phyloP scores from a whole-genome alignment of 164 flowering plant genomes.

The Euptelea pleiosperma region DNA sequence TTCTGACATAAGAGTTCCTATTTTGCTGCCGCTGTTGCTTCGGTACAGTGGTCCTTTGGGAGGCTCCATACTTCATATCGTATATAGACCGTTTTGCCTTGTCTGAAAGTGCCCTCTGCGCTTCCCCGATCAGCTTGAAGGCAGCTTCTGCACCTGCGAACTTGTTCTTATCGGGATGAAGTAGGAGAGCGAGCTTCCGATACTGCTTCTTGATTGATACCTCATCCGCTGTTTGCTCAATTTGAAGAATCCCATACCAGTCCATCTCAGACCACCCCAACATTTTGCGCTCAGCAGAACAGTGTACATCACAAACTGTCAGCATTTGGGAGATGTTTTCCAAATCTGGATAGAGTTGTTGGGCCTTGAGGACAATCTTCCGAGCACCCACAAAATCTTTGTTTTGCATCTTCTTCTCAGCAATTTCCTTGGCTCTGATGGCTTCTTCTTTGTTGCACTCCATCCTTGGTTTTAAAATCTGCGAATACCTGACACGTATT shows the following conservation, averaged over 20 bases:
- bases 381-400: constrained; percentile 72
- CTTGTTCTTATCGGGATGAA: constrained; percentile 90
- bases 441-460: constrained; percentile 95
- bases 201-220: constrained; percentile 68
- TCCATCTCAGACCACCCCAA: constrained; percentile 50
- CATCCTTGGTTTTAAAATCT: constrained; percentile 32
- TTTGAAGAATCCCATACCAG: constrained; percentile 78
- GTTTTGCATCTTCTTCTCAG: constrained; percentile 57
- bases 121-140: constrained; percentile 78
- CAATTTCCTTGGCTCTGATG: constrained; percentile 60
- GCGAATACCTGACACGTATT: not conserved
- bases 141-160: constrained; percentile 87
- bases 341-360: constrained; percentile 52
- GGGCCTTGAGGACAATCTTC: constrained; percentile 56
- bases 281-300: constrained; percentile 49
- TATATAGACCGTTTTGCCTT: constrained; percentile 31
- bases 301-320: constrained; percentile 75
- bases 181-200: constrained; percentile 63
- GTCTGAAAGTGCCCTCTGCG: constrained; percentile 59
- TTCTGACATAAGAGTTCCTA: constrained; percentile 9
- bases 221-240: constrained; percentile 64
- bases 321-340: constrained; percentile 66
- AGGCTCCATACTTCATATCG: constrained; percentile 44
- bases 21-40: constrained; percentile 22
- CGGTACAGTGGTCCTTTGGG: constrained; percentile 12